These are phyloP conservation scores for Ustilago trichophora DNA, from an alignment of 1,284 basidiomycete species.

Conservation along the genomic window DNA sequence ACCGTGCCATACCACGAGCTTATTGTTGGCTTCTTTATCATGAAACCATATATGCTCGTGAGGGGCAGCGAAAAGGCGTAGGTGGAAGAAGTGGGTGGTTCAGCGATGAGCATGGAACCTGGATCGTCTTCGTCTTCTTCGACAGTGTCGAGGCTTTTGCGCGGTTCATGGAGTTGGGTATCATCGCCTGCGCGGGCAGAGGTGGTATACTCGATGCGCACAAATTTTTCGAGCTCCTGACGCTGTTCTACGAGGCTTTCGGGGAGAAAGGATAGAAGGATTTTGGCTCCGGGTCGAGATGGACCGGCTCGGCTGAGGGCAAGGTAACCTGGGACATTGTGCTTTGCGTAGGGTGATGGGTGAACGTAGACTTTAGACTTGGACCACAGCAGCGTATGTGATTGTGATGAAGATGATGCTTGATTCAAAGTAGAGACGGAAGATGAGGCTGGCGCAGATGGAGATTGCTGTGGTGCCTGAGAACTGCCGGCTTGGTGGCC, in stretches of 20 bases:
- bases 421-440: neutral
- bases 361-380: constrained; percentile 69
- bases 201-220: constrained; percentile 77
- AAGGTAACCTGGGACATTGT: constrained; percentile 88
- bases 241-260: constrained; percentile 74
- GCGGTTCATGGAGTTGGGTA: constrained; percentile 17
- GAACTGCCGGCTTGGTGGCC: neutral
- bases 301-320: constrained; percentile 39
- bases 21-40: constrained; percentile 75
- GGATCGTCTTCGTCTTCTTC: constrained; percentile 19
- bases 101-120: constrained; percentile 43
- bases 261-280: constrained; percentile 69
- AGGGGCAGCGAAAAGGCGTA: constrained; percentile 95
- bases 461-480: neutral
- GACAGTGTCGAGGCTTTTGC: constrained; percentile 70
- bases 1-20: constrained; percentile 78
- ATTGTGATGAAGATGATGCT: neutral
- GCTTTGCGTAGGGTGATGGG: constrained; percentile 86
- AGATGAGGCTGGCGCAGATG: neutral
- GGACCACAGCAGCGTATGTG: constrained; percentile 45
- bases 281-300: constrained; percentile 18
- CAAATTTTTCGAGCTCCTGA: constrained; percentile 78
- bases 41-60: constrained; percentile 85
- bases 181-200: constrained; percentile 66
- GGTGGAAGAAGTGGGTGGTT: constrained; percentile 68